Evolutionary conservation across 148 eudicot species (phyloP).

Genomic region (Silene latifolia): DNA sequence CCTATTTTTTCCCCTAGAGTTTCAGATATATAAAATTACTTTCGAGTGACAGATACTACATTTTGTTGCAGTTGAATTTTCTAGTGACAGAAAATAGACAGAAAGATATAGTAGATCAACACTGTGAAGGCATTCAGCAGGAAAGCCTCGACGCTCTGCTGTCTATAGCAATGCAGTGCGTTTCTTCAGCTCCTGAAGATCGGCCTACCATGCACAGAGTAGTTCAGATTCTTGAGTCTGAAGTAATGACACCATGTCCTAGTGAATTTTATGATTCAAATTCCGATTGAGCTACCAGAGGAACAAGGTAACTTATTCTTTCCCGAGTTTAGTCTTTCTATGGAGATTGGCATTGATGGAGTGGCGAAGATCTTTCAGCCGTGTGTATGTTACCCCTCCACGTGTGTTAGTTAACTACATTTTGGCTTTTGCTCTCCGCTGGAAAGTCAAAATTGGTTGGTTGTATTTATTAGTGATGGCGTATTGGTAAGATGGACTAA

Average conservation of each 20-base stretch:
- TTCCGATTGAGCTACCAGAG: slow-evolving; percentile 51
- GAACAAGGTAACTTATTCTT: slow-evolving; percentile 4
- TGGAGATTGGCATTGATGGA: slow-evolving; percentile 11
- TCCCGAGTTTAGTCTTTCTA: slow-evolving; percentile 14
- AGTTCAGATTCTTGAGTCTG: slow-evolving; percentile 84
- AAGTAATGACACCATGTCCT: slow-evolving; percentile 97
- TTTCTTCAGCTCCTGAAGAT: slow-evolving; percentile 86
- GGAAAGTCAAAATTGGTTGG: not conserved
- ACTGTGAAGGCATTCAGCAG: slow-evolving; percentile 73
- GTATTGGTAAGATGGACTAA: slow-evolving; percentile 9
- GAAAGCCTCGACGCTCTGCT: slow-evolving; percentile 88
- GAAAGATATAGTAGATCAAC: slow-evolving; percentile 70
- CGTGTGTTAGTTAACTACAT: not conserved
- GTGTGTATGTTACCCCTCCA: slow-evolving; percentile 10
- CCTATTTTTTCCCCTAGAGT: not conserved
- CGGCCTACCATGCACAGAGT: slow-evolving; percentile 98
- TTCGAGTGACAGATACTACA: not conserved
- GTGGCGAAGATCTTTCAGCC: slow-evolving; percentile 10
- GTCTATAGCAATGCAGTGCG: slow-evolving; percentile 75
- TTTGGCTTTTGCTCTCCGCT: not conserved
- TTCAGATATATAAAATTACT: not conserved
- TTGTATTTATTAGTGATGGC: not conserved
- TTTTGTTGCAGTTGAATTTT: slow-evolving; percentile 65
- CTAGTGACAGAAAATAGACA: slow-evolving; percentile 69
- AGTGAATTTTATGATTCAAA: slow-evolving; percentile 89